phyloP scores from a whole-genome alignment of 352 stramenopile genomes.

The Pythium brassicae region DNA sequence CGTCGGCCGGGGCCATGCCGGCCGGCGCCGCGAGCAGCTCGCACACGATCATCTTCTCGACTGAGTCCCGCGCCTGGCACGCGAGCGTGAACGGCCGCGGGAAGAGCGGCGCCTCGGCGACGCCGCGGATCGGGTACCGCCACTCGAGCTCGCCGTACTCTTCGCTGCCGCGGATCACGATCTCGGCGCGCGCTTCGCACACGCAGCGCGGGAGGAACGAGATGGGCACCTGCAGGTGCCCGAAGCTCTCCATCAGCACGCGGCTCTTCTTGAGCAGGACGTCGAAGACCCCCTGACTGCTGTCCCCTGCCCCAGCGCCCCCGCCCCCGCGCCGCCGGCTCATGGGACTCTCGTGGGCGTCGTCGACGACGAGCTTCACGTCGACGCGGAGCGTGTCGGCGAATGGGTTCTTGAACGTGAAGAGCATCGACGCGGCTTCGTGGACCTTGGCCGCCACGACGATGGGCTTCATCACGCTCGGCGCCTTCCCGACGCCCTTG shows the following conservation, averaged over 20 bases:
- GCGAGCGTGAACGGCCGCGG: conserved; percentile 51
- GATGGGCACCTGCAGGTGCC: conserved; percentile 86
- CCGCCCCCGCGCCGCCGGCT: neutral
- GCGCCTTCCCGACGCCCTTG: conserved; percentile 65
- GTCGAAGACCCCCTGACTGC: conserved; percentile 40
- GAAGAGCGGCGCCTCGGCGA: conserved; percentile 65
- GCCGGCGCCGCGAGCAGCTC: conserved; percentile 53
- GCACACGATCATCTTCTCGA: conserved; percentile 59
- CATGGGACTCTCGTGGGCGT: neutral
- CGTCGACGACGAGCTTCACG: conserved; percentile 47
- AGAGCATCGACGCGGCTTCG: conserved; percentile 79
- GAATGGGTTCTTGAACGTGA: conserved; percentile 94
- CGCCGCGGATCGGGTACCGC: conserved; percentile 66
- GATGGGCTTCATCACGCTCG: conserved; percentile 89
- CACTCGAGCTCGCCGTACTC: conserved; percentile 71
- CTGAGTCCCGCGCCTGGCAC: conserved; percentile 59
- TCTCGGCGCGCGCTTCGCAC: conserved; percentile 58
- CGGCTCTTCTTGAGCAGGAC: conserved; percentile 70
- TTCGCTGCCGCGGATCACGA: conserved; percentile 62
- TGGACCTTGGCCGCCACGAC: conserved; percentile 64
- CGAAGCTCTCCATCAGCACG: conserved; percentile 82
- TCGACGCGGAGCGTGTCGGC: conserved; percentile 72
- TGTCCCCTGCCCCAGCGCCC: neutral
- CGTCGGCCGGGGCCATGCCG: conserved; percentile 32
- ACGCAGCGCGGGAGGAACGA: conserved; percentile 82